Percentiles rank a stretch among this genome's conserved stretches.
Evolutionary conservation across 2,329 filamentous ascomycete genomes (phyloP).

Genomic region (Pyrenochaeta sp.): DNA sequence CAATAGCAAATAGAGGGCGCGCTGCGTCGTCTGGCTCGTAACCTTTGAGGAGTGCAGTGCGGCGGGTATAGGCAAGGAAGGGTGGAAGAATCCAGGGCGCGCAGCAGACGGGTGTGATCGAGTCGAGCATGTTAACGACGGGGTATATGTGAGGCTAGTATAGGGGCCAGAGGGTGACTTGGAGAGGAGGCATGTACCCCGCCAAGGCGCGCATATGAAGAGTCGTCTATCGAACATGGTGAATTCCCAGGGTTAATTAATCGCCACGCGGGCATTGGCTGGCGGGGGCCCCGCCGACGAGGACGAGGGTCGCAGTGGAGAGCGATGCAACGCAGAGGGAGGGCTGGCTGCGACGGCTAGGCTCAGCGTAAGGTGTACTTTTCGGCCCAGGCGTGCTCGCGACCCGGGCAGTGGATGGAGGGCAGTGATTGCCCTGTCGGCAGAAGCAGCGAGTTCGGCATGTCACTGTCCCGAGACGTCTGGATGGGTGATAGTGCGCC

Average conservation of each 20-base stretch:
- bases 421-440: slow-evolving; percentile 16
- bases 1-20: slow-evolving; percentile 7
- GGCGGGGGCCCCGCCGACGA: slow-evolving; percentile 3
- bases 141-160: slow-evolving; percentile 42
- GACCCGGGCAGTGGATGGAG: slow-evolving; percentile 24
- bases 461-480: slow-evolving; percentile 12
- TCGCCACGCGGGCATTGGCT: slow-evolving; percentile 14
- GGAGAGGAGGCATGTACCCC: slow-evolving; percentile 11
- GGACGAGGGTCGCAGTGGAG: slow-evolving; percentile 11
- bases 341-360: slow-evolving; percentile 10
- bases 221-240: slow-evolving; percentile 21
- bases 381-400: slow-evolving; percentile 19
- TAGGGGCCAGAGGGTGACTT: slow-evolving; percentile 30
- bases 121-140: slow-evolving; percentile 15
- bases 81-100: slow-evolving; percentile 1
- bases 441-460: slow-evolving; percentile 12
- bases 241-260: slow-evolving; percentile 23
- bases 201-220: slow-evolving; percentile 24
- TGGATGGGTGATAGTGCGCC: no score
- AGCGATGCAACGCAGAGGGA: slow-evolving; percentile 16
- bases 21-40: not conserved
- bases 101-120: no score
- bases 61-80: slow-evolving; percentile 25
- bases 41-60: slow-evolving; percentile 16
- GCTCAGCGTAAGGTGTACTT: slow-evolving; percentile 9